Conservation (phyloP, 2,329 filamentous ascomycete species). For the Cordyceps fumosorosea region DNA sequence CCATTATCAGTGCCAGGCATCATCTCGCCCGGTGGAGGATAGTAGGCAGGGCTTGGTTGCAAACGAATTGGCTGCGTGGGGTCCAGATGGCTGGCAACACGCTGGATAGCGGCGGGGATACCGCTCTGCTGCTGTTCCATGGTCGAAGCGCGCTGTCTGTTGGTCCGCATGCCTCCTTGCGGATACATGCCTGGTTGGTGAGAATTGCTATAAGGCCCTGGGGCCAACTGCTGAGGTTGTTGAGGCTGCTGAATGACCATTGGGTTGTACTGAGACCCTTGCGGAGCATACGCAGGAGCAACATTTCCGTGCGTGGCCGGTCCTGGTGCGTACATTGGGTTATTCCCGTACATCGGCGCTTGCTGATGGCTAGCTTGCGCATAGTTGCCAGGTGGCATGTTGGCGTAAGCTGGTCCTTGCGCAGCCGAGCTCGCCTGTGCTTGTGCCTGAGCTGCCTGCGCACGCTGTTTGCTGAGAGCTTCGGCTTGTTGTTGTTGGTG, state of each 20-base stretch:
- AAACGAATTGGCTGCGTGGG: slow-evolving; percentile 89
- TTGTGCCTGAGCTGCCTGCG: slow-evolving; percentile 58
- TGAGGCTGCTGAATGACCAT: slow-evolving; percentile 61
- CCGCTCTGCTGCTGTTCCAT: slow-evolving; percentile 94
- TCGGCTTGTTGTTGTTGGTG: slow-evolving; percentile 96
- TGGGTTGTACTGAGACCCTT: slow-evolving; percentile 63
- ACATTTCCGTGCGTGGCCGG: slow-evolving; percentile 35
- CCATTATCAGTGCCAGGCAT: slow-evolving; percentile 59
- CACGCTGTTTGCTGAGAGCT: slow-evolving; percentile 85
- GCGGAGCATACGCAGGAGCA: slow-evolving; percentile 71
- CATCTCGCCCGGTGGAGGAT: slow-evolving; percentile 84
- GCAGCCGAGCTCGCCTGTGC: slow-evolving; percentile 63
- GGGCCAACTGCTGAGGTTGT: slow-evolving; percentile 54
- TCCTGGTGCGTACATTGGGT: slow-evolving; percentile 67
- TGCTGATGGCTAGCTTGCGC: slow-evolving; percentile 38
- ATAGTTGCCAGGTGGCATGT: slow-evolving; percentile 43
- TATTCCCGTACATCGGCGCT: slow-evolving; percentile 72
- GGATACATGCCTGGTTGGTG: slow-evolving; percentile 51
- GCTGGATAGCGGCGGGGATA: slow-evolving; percentile 85
- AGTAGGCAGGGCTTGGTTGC: slow-evolving; percentile 94
- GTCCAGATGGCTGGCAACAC: slow-evolving; percentile 92
- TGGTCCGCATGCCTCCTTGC: slow-evolving; percentile 62
- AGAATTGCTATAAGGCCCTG: slow-evolving; percentile 54
- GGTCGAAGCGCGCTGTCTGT: slow-evolving; percentile 84
- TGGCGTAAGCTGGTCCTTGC: slow-evolving; percentile 55